These are phyloP conservation scores for Cytospora piceae DNA, from an alignment of 2,329 filamentous ascomycete species.

Conservation along the genomic window DNA sequence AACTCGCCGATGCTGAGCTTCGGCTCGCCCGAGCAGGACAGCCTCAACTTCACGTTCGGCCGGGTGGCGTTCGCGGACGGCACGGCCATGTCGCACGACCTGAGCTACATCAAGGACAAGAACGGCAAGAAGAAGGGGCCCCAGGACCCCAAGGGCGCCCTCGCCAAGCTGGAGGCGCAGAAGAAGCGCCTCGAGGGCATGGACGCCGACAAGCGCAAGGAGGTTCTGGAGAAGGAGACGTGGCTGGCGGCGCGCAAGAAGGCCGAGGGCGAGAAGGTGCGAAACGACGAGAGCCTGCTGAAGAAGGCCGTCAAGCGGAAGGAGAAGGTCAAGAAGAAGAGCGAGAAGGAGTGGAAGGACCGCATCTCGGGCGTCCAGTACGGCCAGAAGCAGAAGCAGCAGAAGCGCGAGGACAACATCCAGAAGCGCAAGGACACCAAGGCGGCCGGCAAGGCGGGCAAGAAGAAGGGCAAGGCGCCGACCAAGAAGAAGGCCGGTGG, in stretches of 20 bases:
- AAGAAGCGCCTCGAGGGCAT: constrained; percentile 76
- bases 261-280: constrained; percentile 86
- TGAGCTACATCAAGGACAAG: constrained; percentile 59
- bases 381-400: constrained; percentile 76
- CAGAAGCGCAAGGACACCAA: constrained; percentile 76
- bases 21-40: constrained; percentile 45
- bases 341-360: constrained; percentile 84
- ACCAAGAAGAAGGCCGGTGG: constrained; percentile 50
- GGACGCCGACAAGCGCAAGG: constrained; percentile 78
- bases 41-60: constrained; percentile 83
- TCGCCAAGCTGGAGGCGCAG: constrained; percentile 86
- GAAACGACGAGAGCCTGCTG: constrained; percentile 81
- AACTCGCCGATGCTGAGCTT: constrained; percentile 62
- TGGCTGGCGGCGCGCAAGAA: constrained; percentile 92
- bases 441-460: constrained; percentile 58
- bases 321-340: constrained; percentile 87
- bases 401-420: constrained; percentile 81
- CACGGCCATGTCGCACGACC: constrained; percentile 73
- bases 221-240: constrained; percentile 89
- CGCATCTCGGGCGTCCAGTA: constrained; percentile 73
- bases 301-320: constrained; percentile 97
- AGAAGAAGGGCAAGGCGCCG: constrained; percentile 58
- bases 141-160: constrained; percentile 80
- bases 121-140: constrained; percentile 74
- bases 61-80: constrained; percentile 91